phyloP scores from a whole-genome alignment of 352 stramenopile genomes.

The Halophytophthora batemanensis region DNA sequence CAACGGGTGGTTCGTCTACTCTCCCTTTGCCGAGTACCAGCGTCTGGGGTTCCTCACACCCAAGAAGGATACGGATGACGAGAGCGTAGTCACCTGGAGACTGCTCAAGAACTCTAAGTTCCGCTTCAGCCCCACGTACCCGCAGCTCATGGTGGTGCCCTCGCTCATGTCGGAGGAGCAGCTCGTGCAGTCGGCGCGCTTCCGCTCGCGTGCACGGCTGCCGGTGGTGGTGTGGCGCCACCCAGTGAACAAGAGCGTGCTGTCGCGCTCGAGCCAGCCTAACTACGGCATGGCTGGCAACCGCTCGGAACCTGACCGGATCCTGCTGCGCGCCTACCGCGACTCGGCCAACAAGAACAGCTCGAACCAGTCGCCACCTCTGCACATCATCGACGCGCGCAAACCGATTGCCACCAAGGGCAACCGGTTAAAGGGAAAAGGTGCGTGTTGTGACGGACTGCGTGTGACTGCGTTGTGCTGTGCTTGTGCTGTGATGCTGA shows the following conservation, averaged over 20 bases:
- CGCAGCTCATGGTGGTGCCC: slow-evolving; percentile 68
- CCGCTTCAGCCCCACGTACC: slow-evolving; percentile 76
- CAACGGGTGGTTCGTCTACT: slow-evolving; percentile 84
- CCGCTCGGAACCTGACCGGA: slow-evolving; percentile 89
- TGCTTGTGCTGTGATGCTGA: no score
- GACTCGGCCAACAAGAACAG: slow-evolving; percentile 82
- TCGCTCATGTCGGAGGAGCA: slow-evolving; percentile 59
- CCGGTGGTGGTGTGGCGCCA: slow-evolving; percentile 90
- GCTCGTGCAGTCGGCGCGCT: slow-evolving; percentile 58
- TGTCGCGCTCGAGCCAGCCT: slow-evolving; percentile 94
- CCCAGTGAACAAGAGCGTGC: slow-evolving; percentile 80
- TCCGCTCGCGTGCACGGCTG: slow-evolving; percentile 77
- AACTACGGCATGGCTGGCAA: slow-evolving; percentile 95
- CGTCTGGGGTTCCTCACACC: slow-evolving; percentile 72
- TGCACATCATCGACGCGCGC: slow-evolving; percentile 90
- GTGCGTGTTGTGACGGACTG: slow-evolving; percentile 87
- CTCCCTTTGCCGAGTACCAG: slow-evolving; percentile 78
- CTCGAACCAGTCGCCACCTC: no score
- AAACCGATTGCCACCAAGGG: slow-evolving; percentile 90
- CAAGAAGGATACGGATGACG: slow-evolving; percentile 30
- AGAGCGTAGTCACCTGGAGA: slow-evolving; percentile 66
- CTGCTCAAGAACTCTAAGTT: slow-evolving; percentile 90
- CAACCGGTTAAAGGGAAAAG: slow-evolving; percentile 89
- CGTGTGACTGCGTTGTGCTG: no score
- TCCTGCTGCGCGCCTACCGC: slow-evolving; percentile 84